These are phyloP conservation scores for Panicum miliaceum DNA, from an alignment of 176 grass and related monocot genomes.

Conservation along the genomic window DNA sequence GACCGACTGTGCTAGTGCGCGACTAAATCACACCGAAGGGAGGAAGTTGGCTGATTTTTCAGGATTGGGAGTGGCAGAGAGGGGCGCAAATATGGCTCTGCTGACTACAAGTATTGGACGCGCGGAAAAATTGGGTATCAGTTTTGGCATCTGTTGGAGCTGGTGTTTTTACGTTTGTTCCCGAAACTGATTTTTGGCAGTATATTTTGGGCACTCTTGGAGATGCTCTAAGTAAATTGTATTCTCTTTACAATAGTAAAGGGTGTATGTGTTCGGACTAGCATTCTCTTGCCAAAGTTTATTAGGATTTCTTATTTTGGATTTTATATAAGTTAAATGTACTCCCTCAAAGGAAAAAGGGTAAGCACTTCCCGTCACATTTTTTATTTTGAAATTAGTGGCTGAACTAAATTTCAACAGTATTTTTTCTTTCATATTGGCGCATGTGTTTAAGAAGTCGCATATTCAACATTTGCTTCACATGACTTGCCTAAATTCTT, in stretches of 20 bases:
- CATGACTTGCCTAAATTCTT: constrained; percentile 23
- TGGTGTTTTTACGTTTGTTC: too few species aligned
- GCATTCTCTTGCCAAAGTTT: background rate
- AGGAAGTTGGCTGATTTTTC: too few species aligned
- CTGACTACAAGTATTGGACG: too few species aligned
- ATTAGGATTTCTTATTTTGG: background rate
- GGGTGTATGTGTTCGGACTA: background rate
- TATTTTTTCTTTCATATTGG: background rate
- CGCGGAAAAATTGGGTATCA: too few species aligned
- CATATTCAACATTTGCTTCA: constrained; percentile 12
- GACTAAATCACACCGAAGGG: too few species aligned
- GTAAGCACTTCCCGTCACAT: background rate
- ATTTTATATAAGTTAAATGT: background rate
- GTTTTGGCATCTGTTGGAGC: too few species aligned
- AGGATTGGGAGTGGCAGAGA: too few species aligned
- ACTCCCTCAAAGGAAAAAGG: background rate
- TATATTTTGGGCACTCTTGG: too few species aligned
- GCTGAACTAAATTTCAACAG: background rate
- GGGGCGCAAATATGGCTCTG: too few species aligned
- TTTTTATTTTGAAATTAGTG: background rate
- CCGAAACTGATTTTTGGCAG: too few species aligned
- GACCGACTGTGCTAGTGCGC: too few species aligned
- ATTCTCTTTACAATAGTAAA: background rate
- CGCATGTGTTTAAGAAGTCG: background rate
- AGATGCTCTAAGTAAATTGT: background rate